phyloP scores from a whole-genome alignment of 1,139 yeast species.

The Yamadazyma buinensis region DNA sequence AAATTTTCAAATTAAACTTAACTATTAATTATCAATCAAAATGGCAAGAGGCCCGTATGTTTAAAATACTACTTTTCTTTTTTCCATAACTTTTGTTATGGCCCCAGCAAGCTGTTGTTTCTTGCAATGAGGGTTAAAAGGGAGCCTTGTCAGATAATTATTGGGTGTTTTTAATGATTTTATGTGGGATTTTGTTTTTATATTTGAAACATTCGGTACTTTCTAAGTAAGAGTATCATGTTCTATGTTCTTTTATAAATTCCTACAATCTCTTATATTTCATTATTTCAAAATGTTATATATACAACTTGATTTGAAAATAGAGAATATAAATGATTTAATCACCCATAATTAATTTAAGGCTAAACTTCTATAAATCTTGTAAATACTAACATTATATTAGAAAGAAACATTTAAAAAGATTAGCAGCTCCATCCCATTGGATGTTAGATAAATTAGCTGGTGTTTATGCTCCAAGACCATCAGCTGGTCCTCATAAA shows the following conservation, averaged over 20 bases:
- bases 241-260: too few species aligned
- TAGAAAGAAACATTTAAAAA: slow-evolving; percentile 38
- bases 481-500: slow-evolving; percentile 99
- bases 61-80: not conserved
- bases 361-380: too few species aligned
- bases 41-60: slow-evolving; percentile 97
- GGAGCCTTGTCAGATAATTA: slow-evolving; percentile 32
- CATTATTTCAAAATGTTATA: too few species aligned
- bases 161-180: slow-evolving; percentile 1
- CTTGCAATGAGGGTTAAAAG: slow-evolving; percentile 12
- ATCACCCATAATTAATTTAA: too few species aligned
- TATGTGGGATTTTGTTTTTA: too few species aligned
- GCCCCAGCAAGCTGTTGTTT: slow-evolving; percentile 10
- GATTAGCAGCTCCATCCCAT: slow-evolving; percentile 82
- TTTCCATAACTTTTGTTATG: slow-evolving; percentile 2
- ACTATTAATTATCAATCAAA: too few species aligned
- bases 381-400: too few species aligned
- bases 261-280: too few species aligned
- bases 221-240: too few species aligned
- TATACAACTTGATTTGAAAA: too few species aligned
- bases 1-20: not conserved
- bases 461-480: slow-evolving; percentile 99
- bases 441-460: slow-evolving; percentile 99
- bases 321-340: too few species aligned
- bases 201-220: too few species aligned